Evolutionary conservation across 2,329 filamentous ascomycete genomes (phyloP).

Genomic region (Paecilomyces sp.): DNA sequence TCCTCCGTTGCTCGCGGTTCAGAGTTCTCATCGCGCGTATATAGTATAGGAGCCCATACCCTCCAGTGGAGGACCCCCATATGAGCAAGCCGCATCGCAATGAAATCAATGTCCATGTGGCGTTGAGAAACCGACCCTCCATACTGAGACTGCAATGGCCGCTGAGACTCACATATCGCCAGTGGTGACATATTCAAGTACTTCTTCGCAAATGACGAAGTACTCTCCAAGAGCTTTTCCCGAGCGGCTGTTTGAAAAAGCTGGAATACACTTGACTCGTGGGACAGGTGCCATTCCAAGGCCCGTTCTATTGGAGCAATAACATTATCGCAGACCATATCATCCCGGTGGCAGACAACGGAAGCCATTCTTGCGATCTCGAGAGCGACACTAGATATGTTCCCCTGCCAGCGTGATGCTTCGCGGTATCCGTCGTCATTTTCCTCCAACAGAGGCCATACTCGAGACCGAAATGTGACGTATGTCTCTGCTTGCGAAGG

Average conservation of each 20-base stretch:
- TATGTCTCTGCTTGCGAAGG: conserved; percentile 23
- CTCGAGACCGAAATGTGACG: conserved; percentile 31
- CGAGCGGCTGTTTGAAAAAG: conserved; percentile 27
- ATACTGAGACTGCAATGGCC: conserved; percentile 14
- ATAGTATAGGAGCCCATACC: conserved; percentile 74
- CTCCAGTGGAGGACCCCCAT: conserved; percentile 83
- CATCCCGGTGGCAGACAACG: conserved; percentile 20
- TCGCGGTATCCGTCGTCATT: conserved; percentile 16
- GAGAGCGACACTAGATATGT: conserved; percentile 30
- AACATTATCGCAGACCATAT: conserved; percentile 24
- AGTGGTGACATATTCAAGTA: conserved; percentile 36
- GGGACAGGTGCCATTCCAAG: conserved; percentile 27
- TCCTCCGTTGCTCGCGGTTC: not conserved
- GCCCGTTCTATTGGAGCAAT: conserved; percentile 25
- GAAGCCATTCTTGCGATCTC: conserved; percentile 36
- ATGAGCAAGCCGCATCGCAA: conserved; percentile 73
- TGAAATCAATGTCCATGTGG: conserved; percentile 33
- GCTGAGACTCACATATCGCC: conserved; percentile 38
- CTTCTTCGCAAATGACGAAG: conserved; percentile 22
- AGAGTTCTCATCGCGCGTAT: conserved; percentile 34
- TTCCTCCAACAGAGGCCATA: conserved; percentile 31
- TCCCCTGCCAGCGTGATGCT: conserved; percentile 26
- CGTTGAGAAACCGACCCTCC: conserved; percentile 13
- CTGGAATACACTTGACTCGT: conserved; percentile 23
- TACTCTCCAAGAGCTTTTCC: conserved; percentile 24